Conservation (phyloP, 2,329 filamentous ascomycete species). For the Zasmidium citrigriseum region DNA sequence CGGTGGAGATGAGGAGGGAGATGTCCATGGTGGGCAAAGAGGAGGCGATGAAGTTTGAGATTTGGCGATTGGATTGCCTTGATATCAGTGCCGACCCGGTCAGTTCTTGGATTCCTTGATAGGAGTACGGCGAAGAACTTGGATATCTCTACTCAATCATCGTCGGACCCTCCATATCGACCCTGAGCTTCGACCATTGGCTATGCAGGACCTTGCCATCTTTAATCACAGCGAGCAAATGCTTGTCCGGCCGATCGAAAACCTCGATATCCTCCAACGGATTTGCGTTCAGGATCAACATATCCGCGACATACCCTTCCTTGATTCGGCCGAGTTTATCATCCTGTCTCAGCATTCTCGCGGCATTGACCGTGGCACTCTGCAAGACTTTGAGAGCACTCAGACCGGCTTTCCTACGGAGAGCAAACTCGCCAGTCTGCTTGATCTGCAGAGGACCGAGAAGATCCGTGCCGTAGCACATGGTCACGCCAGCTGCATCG, state of each 20-base stretch:
- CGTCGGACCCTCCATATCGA: conserved; percentile 18
- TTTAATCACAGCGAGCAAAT: conserved; percentile 56
- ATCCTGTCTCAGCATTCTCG: conserved; percentile 51
- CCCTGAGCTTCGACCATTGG: conserved; percentile 32
- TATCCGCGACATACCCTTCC: conserved; percentile 54
- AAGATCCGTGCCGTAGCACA: conserved; percentile 59
- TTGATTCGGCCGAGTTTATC: conserved; percentile 53
- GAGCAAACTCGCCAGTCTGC: conserved; percentile 53
- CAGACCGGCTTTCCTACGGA: conserved; percentile 48
- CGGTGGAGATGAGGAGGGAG: conserved; percentile 24
- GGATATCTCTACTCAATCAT: conserved; percentile 16
- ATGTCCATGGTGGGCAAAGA: conserved; percentile 37
- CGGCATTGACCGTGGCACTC: conserved; percentile 56
- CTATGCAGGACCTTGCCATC: conserved; percentile 52
- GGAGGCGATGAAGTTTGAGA: conserved; percentile 44
- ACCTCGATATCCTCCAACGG: conserved; percentile 58
- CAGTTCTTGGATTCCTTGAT: conserved; percentile 17
- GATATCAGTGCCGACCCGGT: conserved; percentile 31
- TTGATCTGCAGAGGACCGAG: conserved; percentile 51
- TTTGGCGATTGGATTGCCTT: conserved; percentile 47
- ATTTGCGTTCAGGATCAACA: conserved; percentile 55
- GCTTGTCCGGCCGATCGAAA: conserved; percentile 50
- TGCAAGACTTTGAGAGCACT: conserved; percentile 48
- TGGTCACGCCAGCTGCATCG: conserved; percentile 53
- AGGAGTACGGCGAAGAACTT: neutral